Evolutionary conservation across 805 yeast species (phyloP).

Genomic region (Candida maesae): DNA sequence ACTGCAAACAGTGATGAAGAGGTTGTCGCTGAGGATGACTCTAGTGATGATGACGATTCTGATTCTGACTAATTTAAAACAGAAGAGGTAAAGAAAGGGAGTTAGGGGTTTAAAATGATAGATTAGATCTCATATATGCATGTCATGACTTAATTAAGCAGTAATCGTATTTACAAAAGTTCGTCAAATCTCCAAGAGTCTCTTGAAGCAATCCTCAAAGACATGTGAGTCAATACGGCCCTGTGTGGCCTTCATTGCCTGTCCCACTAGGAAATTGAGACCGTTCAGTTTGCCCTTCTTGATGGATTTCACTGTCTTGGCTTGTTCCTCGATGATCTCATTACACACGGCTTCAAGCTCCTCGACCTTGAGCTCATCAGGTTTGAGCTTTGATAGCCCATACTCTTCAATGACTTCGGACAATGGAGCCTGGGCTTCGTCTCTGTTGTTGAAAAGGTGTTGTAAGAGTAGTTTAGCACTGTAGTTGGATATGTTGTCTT

Average conservation of each 20-base stretch:
- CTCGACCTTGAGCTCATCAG: conserved; percentile 33
- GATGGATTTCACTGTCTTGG: conserved; percentile 54
- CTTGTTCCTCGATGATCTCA: conserved; percentile 38
- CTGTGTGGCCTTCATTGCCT: conserved; percentile 74
- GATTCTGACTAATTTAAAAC: conserved; percentile 18
- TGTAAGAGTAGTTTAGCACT: conserved; percentile 64
- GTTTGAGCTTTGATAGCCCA: conserved; percentile 40
- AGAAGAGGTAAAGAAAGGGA: not conserved
- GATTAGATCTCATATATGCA: conserved; percentile 1
- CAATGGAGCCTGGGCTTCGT: conserved; percentile 35
- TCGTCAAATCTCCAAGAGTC: conserved; percentile 14
- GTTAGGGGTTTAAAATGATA: not conserved
- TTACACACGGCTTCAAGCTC: conserved; percentile 30
- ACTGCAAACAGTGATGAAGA: conserved; percentile 20
- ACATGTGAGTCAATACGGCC: conserved; percentile 46
- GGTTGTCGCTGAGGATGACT: conserved; percentile 26
- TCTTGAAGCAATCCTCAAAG: conserved; percentile 34
- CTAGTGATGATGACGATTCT: conserved; percentile 27
- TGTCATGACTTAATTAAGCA: conserved; percentile 1
- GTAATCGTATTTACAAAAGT: no score
- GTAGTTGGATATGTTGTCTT: conserved; percentile 49
- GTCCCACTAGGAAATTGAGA: conserved; percentile 76
- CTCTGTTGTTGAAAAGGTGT: conserved; percentile 52
- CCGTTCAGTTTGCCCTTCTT: conserved; percentile 49
- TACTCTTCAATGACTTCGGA: conserved; percentile 48